Percentiles rank a stretch among this genome's conserved stretches.
These are phyloP conservation scores for Lichina pygmaea DNA, from an alignment of 495 filamentous ascomycete species.

Conservation along the genomic window DNA sequence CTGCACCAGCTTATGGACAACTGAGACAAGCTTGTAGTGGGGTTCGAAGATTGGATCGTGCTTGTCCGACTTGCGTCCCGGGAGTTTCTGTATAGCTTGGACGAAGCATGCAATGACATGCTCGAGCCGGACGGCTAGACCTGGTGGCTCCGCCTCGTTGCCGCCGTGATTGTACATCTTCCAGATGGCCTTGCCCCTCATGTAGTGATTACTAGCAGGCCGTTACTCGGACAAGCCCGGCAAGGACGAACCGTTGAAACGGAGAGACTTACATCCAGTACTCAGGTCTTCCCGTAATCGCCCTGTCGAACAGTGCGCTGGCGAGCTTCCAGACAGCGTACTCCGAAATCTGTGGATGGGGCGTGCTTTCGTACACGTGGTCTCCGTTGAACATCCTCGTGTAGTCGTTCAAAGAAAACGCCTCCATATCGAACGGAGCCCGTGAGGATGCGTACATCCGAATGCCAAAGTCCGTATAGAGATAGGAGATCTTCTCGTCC, in stretches of 20 bases:
- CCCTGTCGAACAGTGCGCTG: conserved; percentile 46
- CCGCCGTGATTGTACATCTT: conserved; percentile 55
- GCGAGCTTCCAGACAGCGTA: conserved; percentile 78
- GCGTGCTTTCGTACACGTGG: conserved; percentile 40
- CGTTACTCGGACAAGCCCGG: too few species aligned
- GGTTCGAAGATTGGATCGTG: conserved; percentile 78
- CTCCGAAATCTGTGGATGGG: conserved; percentile 43
- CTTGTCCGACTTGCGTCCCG: conserved; percentile 48
- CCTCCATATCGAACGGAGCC: conserved; percentile 37
- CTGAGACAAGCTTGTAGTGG: conserved; percentile 80
- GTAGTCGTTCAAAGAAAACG: conserved; percentile 22
- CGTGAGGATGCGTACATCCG: conserved; percentile 72
- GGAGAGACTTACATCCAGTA: conserved; percentile 47
- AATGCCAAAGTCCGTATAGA: conserved; percentile 75
- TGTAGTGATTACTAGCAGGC: conserved; percentile 41
- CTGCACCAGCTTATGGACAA: conserved; percentile 57
- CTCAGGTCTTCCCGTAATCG: conserved; percentile 45
- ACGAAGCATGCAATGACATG: conserved; percentile 42
- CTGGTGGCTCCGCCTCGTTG: conserved; percentile 22
- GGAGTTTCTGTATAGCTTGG: conserved; percentile 51
- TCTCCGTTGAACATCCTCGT: conserved; percentile 49
- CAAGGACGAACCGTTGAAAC: not conserved
- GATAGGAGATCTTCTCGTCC: conserved; percentile 40
- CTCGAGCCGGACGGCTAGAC: conserved; percentile 18
- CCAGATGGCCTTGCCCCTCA: conserved; percentile 83